A percentile compares a stretch with the other conserved stretches of the same genome.
Conservation (phyloP, 179 eudicot genomes). For the Beta lomatogona region DNA sequence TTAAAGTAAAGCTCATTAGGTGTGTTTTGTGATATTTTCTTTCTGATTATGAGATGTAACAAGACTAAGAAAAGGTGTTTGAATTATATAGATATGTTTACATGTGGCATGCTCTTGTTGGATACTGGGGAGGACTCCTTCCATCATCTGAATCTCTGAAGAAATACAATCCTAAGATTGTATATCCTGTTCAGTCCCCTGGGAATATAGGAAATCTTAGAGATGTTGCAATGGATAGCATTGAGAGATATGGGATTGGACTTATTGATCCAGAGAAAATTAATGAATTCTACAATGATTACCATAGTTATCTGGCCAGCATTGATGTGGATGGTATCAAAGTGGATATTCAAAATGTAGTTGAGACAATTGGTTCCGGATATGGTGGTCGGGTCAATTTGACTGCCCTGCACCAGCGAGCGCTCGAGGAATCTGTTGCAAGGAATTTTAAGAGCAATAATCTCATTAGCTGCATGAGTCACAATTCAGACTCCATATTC, state of each 20-base stretch:
- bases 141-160: constrained; percentile 55
- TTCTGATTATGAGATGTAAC: not conserved
- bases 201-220: constrained; percentile 64
- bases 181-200: constrained; percentile 72
- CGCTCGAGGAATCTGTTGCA: constrained; percentile 68
- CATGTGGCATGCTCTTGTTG: constrained; percentile 79
- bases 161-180: constrained; percentile 63
- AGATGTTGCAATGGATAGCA: constrained; percentile 71
- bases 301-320: constrained; percentile 65
- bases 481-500: constrained; percentile 73
- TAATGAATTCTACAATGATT: constrained; percentile 62
- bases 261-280: constrained; percentile 60
- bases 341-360: constrained; percentile 71
- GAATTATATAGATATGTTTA: constrained; percentile 55
- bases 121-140: constrained; percentile 83
- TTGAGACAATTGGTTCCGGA: constrained; percentile 71
- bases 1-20: constrained; percentile 43
- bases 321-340: constrained; percentile 81
- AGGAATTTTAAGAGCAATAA: constrained; percentile 63
- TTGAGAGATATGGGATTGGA: constrained; percentile 74
- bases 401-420: constrained; percentile 55
- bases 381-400: constrained; percentile 71
- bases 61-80: constrained; percentile 9
- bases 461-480: constrained; percentile 78
- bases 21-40: not conserved